Base-by-base conservation (phyloP, 768 basidiomycete species). In the Saitozyma podzolica region DNA sequence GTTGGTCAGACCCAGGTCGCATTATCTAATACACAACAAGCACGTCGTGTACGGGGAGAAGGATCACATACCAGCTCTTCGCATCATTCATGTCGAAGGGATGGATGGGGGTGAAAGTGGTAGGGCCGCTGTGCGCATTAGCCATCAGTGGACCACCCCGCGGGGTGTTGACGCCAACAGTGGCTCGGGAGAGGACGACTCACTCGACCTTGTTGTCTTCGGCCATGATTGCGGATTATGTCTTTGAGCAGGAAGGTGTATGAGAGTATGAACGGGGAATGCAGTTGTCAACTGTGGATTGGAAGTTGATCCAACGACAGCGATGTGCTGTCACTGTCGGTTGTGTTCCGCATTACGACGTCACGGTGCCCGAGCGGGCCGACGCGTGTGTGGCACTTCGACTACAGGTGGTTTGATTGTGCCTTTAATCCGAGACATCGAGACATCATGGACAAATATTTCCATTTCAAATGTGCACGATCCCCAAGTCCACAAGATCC, bases 41-140 rank as follows among this genome's bases (percentile, higher is more conserved):
- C 49, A 55, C 29, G 29, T 6, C 11, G 13, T 50, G 19, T 39
- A 19, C n/a, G n/a, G 2, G 40, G 6, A 55, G 1, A 49, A 1
- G 56, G 6, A 14, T 50, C 17, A 66, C 70, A 40, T 50, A 72
- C 78, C 78, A 79, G 37, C 73, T 60, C 55, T 69, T 77, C 17
- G 78, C 73, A 8, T 74, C 66, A 6, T 71, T 68, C 67, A 79
- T 74, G 57, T 79, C 61, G 69, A 79, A 79, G 11, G 78, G 78
- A 59, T 79, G 78, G 41, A 77, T 69, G 5, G 78, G 78, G 37
- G 70, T 72, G 65, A 79, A 79, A 9, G 76, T 77, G n/a, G 70
- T 58, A 14, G 72, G 39, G 58, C 59, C 56, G 45, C 74, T 75
- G 39, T 17, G 9, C 8, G 17, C 17, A 8, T 51, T 19, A 41